phyloP scores from a whole-genome alignment of 2,329 filamentous ascomycete genomes.

The Xylariales sp. region DNA sequence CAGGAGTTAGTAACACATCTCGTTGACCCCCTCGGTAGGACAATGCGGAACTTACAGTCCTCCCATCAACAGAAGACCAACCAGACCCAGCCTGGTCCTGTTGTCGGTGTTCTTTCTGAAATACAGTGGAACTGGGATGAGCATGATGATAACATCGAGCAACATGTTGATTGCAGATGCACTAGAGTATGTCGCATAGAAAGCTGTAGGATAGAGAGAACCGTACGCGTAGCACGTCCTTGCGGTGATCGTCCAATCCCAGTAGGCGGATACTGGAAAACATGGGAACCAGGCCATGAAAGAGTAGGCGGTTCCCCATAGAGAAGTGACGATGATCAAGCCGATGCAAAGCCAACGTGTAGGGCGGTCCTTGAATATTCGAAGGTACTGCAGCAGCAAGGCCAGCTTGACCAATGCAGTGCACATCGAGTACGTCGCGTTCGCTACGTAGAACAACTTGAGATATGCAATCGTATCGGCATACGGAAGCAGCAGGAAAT shows the following conservation, averaged over 20 bases:
- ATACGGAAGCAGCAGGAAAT: conserved; percentile 12
- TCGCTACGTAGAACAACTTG: conserved; percentile 21
- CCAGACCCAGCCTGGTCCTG: conserved; percentile 14
- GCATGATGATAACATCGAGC: conserved; percentile 17
- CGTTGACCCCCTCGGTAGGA: too few species aligned
- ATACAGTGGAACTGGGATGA: conserved; percentile 18
- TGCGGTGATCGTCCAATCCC: conserved; percentile 9
- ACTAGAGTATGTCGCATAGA: conserved; percentile 15
- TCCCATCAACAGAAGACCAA: conserved; percentile 15
- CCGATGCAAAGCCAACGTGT: conserved; percentile 13
- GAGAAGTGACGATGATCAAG: conserved; percentile 14
- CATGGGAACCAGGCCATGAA: conserved; percentile 23
- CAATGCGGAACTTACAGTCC: conserved; percentile 14
- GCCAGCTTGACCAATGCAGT: conserved; percentile 22
- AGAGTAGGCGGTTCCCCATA: conserved; percentile 19
- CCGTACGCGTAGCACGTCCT: conserved; percentile 19
- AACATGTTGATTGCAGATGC: conserved; percentile 16
- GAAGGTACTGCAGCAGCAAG: conserved; percentile 23
- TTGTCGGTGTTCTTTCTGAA: conserved; percentile 10
- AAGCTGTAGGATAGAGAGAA: conserved; percentile 10
- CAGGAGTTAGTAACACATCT: neutral
- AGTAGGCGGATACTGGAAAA: conserved; percentile 19
- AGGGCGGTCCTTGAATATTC: conserved; percentile 14
- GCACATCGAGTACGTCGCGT: conserved; percentile 19
- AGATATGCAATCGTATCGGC: conserved; percentile 12